Conservation (phyloP, 495 filamentous ascomycete genomes). For the Xylaria longipes region DNA sequence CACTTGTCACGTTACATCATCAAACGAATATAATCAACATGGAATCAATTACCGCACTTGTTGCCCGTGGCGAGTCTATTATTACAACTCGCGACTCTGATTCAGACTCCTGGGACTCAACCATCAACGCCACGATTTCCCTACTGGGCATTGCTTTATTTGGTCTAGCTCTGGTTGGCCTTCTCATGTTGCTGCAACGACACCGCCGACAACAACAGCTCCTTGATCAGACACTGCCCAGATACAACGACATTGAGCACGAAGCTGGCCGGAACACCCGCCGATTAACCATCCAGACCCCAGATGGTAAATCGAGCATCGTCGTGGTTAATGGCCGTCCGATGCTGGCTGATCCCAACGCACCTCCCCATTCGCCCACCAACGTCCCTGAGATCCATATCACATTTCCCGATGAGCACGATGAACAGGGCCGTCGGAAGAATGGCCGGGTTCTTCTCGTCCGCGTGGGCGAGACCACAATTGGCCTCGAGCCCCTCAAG, state of each 20-base stretch:
- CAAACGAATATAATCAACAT: conserved; percentile 43
- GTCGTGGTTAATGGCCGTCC: conserved; percentile 73
- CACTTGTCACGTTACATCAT: not conserved
- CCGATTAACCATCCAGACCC: conserved; percentile 58
- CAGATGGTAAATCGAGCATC: conserved; percentile 74
- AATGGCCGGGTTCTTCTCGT: conserved; percentile 92
- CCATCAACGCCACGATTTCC: conserved; percentile 77
- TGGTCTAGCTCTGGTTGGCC: conserved; percentile 67
- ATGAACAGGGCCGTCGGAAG: conserved; percentile 82
- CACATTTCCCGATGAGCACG: conserved; percentile 95
- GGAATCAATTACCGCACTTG: conserved; percentile 56
- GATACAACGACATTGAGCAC: conserved; percentile 58
- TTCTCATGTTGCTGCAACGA: conserved; percentile 74
- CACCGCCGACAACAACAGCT: conserved; percentile 49
- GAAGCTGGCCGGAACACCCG: conserved; percentile 57
- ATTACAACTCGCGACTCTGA: conserved; percentile 44
- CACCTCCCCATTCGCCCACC: conserved; percentile 77
- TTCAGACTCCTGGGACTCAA: conserved; percentile 51
- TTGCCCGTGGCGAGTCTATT: conserved; percentile 47
- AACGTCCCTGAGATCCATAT: conserved; percentile 94
- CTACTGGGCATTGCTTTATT: conserved; percentile 79
- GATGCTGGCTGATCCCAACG: conserved; percentile 74
- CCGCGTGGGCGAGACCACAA: conserved; percentile 81
- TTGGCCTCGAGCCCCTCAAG: conserved; percentile 85
- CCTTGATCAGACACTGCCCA: conserved; percentile 64